Evolutionary conservation across 1,284 basidiomycete genomes (phyloP).

Genomic region (Entoloma clypeatum): DNA sequence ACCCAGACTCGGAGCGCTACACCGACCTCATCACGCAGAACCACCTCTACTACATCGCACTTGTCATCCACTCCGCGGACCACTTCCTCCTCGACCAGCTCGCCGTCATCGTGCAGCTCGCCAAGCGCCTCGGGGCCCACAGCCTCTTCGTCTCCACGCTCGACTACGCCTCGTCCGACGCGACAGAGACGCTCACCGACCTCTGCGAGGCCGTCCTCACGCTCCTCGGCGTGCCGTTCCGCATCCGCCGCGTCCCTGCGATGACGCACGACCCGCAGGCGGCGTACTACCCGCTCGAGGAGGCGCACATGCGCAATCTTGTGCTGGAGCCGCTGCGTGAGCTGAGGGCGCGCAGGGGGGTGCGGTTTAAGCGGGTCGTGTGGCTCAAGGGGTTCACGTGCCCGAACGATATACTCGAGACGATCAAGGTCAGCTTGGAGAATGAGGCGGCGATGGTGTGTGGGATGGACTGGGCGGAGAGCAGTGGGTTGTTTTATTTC

Average conservation of each 20-base stretch:
- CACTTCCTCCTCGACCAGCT: slow-evolving; percentile 97
- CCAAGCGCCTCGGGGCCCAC: slow-evolving; percentile 79
- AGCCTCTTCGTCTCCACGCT: slow-evolving; percentile 95
- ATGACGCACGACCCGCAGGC: slow-evolving; percentile 85
- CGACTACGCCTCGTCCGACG: slow-evolving; percentile 90
- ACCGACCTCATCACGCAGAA: slow-evolving; percentile 80
- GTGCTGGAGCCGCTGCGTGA: slow-evolving; percentile 89
- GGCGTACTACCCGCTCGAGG: slow-evolving; percentile 91
- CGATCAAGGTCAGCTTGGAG: slow-evolving; percentile 80
- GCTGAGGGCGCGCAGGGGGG: slow-evolving; percentile 67
- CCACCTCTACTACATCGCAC: slow-evolving; percentile 89
- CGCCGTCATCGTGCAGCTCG: slow-evolving; percentile 91
- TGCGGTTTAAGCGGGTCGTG: slow-evolving; percentile 85
- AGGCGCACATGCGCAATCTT: slow-evolving; percentile 88
- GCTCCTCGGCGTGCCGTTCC: slow-evolving; percentile 85
- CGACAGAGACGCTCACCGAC: slow-evolving; percentile 88
- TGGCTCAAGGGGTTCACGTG: slow-evolving; percentile 98
- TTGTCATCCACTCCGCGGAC: slow-evolving; percentile 93
- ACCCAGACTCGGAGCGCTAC: slow-evolving; percentile 79
- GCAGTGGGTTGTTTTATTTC: slow-evolving; percentile 94
- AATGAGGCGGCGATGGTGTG: slow-evolving; percentile 96
- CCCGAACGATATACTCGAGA: slow-evolving; percentile 93
- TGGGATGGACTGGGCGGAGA: slow-evolving; percentile 98
- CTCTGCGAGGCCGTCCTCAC: slow-evolving; percentile 90
- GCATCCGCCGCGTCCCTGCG: slow-evolving; percentile 81